Conservation (phyloP, 257 asterid genomes). For the Ligustrum vulgare region DNA sequence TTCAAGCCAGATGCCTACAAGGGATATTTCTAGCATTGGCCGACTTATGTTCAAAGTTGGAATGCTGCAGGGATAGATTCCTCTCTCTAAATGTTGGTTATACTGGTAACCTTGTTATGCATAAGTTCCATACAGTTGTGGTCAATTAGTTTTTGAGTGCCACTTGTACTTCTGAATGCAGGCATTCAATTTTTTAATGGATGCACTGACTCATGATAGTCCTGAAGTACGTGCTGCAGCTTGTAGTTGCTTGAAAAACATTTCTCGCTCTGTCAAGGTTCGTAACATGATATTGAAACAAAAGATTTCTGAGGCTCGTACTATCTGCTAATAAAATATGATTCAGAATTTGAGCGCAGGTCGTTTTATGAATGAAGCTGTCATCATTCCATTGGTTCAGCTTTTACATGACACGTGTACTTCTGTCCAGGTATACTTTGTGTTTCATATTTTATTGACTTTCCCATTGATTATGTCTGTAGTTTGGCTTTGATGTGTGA, state of each 20-base stretch:
- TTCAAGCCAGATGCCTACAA: slow-evolving; percentile 59
- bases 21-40: slow-evolving; percentile 77
- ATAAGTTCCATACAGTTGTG: background rate
- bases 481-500: background rate
- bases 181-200: slow-evolving; percentile 57
- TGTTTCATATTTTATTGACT: slow-evolving; percentile 12
- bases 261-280: slow-evolving; percentile 94
- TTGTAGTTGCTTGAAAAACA: slow-evolving; percentile 75
- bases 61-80: slow-evolving; percentile 79
- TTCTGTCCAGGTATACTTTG: slow-evolving; percentile 65
- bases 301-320: slow-evolving; percentile 13
- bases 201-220: slow-evolving; percentile 63
- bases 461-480: background rate
- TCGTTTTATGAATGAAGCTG: slow-evolving; percentile 63
- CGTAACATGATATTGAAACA: slow-evolving; percentile 13
- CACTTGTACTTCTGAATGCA: slow-evolving; percentile 37
- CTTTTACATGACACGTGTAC: slow-evolving; percentile 64
- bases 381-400: slow-evolving; percentile 64
- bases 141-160: background rate
- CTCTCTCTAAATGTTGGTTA: slow-evolving; percentile 70
- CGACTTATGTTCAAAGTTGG: slow-evolving; percentile 78
- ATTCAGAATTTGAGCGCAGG: slow-evolving; percentile 91
- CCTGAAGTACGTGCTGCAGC: slow-evolving; percentile 90
- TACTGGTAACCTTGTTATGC: slow-evolving; percentile 1
- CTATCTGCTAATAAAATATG: slow-evolving; percentile 35